These are phyloP conservation scores for Pleurotus cornucopiae DNA, from an alignment of 768 basidiomycete genomes.

Conservation along the genomic window DNA sequence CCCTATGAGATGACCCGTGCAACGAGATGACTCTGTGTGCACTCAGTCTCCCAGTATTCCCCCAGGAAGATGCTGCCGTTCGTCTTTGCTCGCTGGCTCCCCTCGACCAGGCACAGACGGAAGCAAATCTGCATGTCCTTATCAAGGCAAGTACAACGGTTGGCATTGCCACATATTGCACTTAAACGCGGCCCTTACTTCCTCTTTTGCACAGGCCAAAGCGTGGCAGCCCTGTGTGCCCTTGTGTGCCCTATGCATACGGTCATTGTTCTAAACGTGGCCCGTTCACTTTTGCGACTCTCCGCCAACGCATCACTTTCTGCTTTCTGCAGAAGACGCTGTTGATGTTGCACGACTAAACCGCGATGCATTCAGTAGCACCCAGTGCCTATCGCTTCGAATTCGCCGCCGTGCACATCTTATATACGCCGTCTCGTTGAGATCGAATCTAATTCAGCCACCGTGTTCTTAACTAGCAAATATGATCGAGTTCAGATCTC, in stretches of 20 bases:
- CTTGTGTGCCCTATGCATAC: background rate
- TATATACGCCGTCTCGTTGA: too few species aligned
- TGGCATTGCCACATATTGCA: slow-evolving; percentile 6
- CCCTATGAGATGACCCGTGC: background rate
- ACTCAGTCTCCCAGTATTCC: background rate
- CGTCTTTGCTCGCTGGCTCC: background rate
- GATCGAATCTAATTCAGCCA: slow-evolving; percentile 7
- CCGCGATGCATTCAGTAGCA: too few species aligned
- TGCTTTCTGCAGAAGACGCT: too few species aligned
- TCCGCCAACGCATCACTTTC: too few species aligned
- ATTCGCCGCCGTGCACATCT: too few species aligned
- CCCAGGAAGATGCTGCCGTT: background rate
- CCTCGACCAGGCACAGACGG: background rate
- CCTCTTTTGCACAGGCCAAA: background rate
- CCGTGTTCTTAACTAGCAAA: background rate
- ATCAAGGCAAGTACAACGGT: slow-evolving; percentile 1
- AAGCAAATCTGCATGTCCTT: background rate
- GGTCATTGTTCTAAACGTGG: too few species aligned
- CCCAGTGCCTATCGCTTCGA: too few species aligned
- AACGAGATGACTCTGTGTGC: background rate
- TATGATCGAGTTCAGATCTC: slow-evolving; percentile 3
- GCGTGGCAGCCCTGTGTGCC: background rate
- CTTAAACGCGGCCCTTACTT: background rate
- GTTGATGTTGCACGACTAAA: too few species aligned
- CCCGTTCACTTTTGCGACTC: too few species aligned